Evolutionary conservation across 495 filamentous ascomycete genomes (phyloP), one percentile per base, ranked within the genome.

Genomic region (Xylaria venustula): DNA sequence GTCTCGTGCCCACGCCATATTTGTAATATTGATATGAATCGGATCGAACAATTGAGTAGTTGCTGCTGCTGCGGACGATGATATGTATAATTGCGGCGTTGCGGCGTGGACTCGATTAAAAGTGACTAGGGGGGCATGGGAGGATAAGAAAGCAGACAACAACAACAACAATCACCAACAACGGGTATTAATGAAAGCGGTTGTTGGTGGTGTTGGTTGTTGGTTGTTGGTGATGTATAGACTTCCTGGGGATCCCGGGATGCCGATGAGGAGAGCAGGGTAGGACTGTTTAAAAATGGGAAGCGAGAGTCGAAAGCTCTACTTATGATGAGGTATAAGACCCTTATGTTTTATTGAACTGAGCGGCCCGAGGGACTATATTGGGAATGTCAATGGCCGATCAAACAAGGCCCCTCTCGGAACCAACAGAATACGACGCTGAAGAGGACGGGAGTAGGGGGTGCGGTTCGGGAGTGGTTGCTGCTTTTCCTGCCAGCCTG

Each of bases 1-100:
- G 11, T 61, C 58, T 54, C 58, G 49, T 61, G 58, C 58, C 58
- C 58, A 61, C 49, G 50, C 58, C 58, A 61, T 61, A 19, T 56
- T 30, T 32, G n/a, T 49, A n/a, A n/a, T n/a, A n/a, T n/a, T n/a
- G n/a, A n/a, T n/a, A n/a, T n/a, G n/a, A n/a, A n/a, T n/a, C n/a
- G n/a, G n/a, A n/a, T n/a, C n/a, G n/a, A n/a, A n/a, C n/a, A n/a
- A n/a, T n/a, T n/a, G n/a, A n/a, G n/a, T n/a, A n/a, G n/a, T n/a
- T n/a, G n/a, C n/a, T n/a, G n/a, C n/a, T n/a, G n/a, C n/a, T n/a
- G n/a, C 19, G 11, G n/a, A 15, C 17, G 26, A 26, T 14, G 19
- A 1, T 50, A 57, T 44, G 42, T 50, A 59, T 42, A 22, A 36
- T 59, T 34, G 46, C 15, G 45, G 44, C 44, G 51, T 54, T n/a